Percentiles rank a stretch among this genome's conserved stretches.
Conservation (phyloP, 345 rosid genomes). For the Salix udensis region DNA sequence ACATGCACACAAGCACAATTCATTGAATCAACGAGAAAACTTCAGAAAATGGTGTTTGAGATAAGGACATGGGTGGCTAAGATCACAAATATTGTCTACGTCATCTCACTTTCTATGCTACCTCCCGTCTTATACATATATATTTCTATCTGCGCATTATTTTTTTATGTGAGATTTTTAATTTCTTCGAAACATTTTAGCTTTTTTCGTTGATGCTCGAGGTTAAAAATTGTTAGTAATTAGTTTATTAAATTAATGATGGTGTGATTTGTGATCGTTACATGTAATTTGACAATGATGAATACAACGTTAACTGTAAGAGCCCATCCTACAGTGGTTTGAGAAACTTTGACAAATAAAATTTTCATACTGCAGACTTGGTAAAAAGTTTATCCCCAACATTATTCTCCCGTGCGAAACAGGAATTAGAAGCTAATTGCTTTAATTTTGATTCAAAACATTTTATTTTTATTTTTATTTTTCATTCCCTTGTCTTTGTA, state of each 20-base stretch:
- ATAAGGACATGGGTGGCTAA: background rate
- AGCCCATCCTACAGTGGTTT: background rate
- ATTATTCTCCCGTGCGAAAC: no score
- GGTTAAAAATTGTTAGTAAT: no score
- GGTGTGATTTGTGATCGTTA: background rate
- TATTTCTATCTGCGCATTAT: background rate
- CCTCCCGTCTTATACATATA: conserved; percentile 4
- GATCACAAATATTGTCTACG: conserved; percentile 3
- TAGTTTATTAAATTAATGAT: background rate
- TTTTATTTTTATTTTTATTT: no score
- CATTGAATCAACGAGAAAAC: conserved; percentile 19
- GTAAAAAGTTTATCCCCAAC: no score
- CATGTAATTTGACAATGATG: background rate
- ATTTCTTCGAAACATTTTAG: no score
- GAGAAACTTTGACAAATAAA: background rate
- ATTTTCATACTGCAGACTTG: background rate
- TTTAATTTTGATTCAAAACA: no score
- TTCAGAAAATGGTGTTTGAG: background rate
- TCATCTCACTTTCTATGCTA: conserved; percentile 17
- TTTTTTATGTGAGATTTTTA: background rate
- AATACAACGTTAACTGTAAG: no score
- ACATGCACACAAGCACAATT: conserved; percentile 21
- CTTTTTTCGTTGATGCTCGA: no score
- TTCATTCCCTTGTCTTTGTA: no score
- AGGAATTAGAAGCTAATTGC: no score